Conservation (phyloP, 2,329 filamentous ascomycete genomes). For the Xylariaceae sp. region DNA sequence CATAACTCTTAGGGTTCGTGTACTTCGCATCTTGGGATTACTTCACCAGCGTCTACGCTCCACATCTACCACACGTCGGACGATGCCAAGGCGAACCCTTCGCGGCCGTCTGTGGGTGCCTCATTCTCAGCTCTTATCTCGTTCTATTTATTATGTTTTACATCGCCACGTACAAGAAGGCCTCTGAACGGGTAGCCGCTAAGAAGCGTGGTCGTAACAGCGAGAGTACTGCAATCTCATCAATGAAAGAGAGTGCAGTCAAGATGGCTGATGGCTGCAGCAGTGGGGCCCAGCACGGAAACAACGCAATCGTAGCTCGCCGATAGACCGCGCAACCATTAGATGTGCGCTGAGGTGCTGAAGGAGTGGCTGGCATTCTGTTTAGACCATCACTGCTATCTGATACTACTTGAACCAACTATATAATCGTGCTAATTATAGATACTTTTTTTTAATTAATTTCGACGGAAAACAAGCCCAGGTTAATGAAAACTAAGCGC, state of each 20-base stretch:
- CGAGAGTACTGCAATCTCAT: slow-evolving; percentile 15
- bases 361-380: too few species aligned
- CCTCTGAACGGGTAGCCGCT: slow-evolving; percentile 42
- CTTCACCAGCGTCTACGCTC: slow-evolving; percentile 68
- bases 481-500: too few species aligned
- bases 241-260: slow-evolving; percentile 25
- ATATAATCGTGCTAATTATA: too few species aligned
- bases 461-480: too few species aligned
- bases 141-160: slow-evolving; percentile 77
- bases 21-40: slow-evolving; percentile 80
- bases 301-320: slow-evolving; percentile 13
- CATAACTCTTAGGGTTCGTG: slow-evolving; percentile 55
- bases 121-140: slow-evolving; percentile 71
- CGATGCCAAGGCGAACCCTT: slow-evolving; percentile 73
- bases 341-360: too few species aligned
- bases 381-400: too few species aligned
- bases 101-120: slow-evolving; percentile 70
- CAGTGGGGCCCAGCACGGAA: slow-evolving; percentile 20
- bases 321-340: slow-evolving; percentile 9
- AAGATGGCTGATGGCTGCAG: slow-evolving; percentile 26
- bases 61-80: slow-evolving; percentile 64
- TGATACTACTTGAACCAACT: too few species aligned
- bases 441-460: too few species aligned
- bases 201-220: too few species aligned
- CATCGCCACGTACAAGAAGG: slow-evolving; percentile 68